Evolutionary conservation across 2,329 filamentous ascomycete species (phyloP).

Genomic region (Talaromyces islandicus): DNA sequence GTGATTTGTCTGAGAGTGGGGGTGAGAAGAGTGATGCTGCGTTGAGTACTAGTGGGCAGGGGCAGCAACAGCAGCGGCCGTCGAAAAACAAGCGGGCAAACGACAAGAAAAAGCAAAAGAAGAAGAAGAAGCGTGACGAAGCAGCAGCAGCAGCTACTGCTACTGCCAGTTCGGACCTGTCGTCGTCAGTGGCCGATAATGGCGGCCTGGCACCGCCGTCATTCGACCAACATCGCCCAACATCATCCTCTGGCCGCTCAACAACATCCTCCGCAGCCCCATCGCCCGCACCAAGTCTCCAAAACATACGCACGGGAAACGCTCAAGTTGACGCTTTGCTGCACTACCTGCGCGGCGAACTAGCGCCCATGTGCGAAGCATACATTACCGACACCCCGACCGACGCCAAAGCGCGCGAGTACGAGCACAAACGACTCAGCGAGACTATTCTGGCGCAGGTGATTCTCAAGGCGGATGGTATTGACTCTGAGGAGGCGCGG

Average conservation of each 20-base stretch:
- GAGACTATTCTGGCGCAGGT: constrained; percentile 40
- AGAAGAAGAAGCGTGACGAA: constrained; percentile 16
- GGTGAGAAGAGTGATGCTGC: constrained; percentile 14
- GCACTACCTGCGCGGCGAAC: constrained; percentile 29
- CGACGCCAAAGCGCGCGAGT: constrained; percentile 34
- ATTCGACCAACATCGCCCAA: constrained; percentile 8
- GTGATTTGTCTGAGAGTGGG: constrained; percentile 27
- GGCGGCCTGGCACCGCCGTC: constrained; percentile 4
- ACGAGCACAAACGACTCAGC: constrained; percentile 38
- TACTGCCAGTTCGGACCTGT: not conserved
- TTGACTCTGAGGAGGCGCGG: constrained; percentile 59
- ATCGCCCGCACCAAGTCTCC: constrained; percentile 29
- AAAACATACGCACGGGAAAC: constrained; percentile 23
- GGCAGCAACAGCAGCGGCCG: constrained; percentile 6
- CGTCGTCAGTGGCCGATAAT: not conserved
- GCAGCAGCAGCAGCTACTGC: not conserved
- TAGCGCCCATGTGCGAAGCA: constrained; percentile 32
- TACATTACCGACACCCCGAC: constrained; percentile 34
- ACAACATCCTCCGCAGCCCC: constrained; percentile 13
- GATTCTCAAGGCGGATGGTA: constrained; percentile 56
- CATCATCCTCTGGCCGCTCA: constrained; percentile 10
- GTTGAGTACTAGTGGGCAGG: not conserved
- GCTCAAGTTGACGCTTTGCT: constrained; percentile 35
- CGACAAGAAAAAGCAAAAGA: constrained; percentile 17
- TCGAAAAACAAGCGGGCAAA: constrained; percentile 8